Percentiles rank a stretch among this genome's conserved stretches.
phyloP scores from a whole-genome alignment of 2,329 filamentous ascomycete genomes.

The Leptographium radiaticola region DNA sequence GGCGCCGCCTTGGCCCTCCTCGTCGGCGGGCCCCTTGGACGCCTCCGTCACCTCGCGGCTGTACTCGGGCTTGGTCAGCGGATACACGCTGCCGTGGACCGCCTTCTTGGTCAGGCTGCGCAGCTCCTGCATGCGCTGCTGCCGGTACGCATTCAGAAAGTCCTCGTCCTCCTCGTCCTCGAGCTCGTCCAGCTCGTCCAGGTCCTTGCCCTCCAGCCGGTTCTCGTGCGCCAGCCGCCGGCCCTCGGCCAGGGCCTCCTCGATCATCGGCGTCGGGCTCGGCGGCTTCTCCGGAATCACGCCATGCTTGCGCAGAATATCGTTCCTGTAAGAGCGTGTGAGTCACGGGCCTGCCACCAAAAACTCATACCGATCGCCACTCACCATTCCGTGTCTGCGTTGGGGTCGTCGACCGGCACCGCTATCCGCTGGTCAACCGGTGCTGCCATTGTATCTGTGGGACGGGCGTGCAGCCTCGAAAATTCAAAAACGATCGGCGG shows the following conservation, averaged over 20 bases:
- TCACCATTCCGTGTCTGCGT: constrained; percentile 96
- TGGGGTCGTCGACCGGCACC: constrained; percentile 87
- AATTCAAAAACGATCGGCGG: background rate
- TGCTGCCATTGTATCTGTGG: constrained; percentile 36
- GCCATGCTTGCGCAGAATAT: constrained; percentile 92
- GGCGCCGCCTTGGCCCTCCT: too few relatives aligned
- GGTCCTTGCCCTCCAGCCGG: constrained; percentile 80
- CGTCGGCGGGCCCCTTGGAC: constrained; percentile 33
- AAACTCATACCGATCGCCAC: background rate
- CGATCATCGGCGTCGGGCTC: constrained; percentile 88
- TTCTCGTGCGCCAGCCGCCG: constrained; percentile 80
- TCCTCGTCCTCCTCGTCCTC: constrained; percentile 93
- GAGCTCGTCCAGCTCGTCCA: constrained; percentile 85
- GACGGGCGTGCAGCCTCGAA: background rate
- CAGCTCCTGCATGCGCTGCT: constrained; percentile 78
- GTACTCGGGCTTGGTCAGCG: constrained; percentile 89
- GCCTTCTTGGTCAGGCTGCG: constrained; percentile 61
- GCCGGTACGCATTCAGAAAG: constrained; percentile 77
- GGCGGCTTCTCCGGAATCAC: constrained; percentile 96
- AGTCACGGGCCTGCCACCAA: background rate
- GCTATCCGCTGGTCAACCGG: constrained; percentile 51
- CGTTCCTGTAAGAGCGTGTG: constrained; percentile 55
- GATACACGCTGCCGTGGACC: constrained; percentile 82
- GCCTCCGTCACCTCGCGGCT: constrained; percentile 82
- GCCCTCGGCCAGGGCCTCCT: constrained; percentile 83